phyloP scores from a whole-genome alignment of 2,329 filamentous ascomycete species.

The Aspergillus sp. region DNA sequence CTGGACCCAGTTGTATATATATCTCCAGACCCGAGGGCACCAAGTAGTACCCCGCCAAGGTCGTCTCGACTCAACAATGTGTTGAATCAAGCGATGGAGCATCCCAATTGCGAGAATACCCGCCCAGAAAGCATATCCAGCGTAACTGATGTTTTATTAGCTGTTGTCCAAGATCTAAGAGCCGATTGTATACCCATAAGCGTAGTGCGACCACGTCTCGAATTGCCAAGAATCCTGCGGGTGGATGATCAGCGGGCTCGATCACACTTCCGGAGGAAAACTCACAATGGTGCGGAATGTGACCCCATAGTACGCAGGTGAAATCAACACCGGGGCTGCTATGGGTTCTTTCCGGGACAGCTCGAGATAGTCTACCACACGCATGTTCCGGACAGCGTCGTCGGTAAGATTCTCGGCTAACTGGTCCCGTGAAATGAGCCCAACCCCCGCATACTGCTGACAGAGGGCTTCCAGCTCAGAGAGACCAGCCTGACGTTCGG shows the following conservation, averaged over 20 bases:
- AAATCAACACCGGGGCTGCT: slow-evolving; percentile 31
- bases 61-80: slow-evolving; percentile 16
- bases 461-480: slow-evolving; percentile 21
- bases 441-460: slow-evolving; percentile 22
- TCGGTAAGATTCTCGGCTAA: slow-evolving; percentile 33
- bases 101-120: slow-evolving; percentile 36
- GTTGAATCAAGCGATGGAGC: slow-evolving; percentile 25
- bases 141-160: slow-evolving; percentile 19
- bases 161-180: neutral
- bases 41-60: neutral
- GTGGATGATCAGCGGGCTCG: neutral
- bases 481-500: slow-evolving; percentile 23
- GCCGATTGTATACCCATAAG: slow-evolving; percentile 33
- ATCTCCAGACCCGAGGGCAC: slow-evolving; percentile 4
- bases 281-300: slow-evolving; percentile 36
- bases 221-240: slow-evolving; percentile 31
- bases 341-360: slow-evolving; percentile 19
- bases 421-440: slow-evolving; percentile 26
- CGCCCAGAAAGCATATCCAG: slow-evolving; percentile 43
- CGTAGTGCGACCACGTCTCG: slow-evolving; percentile 34
- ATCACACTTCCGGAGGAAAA: neutral
- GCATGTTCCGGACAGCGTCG: slow-evolving; percentile 33
- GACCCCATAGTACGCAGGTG: slow-evolving; percentile 25
- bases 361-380: slow-evolving; percentile 30
- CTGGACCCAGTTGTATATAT: slow-evolving; percentile 31